These are phyloP conservation scores for Phytopythium chamaehyphon DNA, from an alignment of 352 stramenopile species.

Conservation along the genomic window DNA sequence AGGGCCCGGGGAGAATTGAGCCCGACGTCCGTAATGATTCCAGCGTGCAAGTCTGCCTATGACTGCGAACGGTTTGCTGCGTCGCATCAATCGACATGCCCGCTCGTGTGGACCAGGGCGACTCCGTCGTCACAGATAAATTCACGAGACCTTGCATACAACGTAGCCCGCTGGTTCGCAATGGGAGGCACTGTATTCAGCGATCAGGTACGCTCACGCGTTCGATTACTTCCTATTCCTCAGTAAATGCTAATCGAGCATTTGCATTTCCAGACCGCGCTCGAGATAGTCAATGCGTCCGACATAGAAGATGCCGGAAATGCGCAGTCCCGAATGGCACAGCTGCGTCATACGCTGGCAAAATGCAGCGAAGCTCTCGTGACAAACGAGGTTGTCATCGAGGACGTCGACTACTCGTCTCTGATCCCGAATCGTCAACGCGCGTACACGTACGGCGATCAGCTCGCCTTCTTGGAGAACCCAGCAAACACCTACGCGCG, in stretches of 20 bases:
- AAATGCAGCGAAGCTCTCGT: constrained; percentile 54
- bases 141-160: constrained; percentile 51
- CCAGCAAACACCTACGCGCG: constrained; percentile 15
- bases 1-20: too few relatives aligned
- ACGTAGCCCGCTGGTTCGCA: constrained; percentile 63
- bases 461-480: constrained; percentile 61
- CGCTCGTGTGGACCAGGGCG: constrained; percentile 56
- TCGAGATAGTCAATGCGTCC: too few relatives aligned
- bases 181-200: constrained; percentile 60
- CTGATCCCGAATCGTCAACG: constrained; percentile 23
- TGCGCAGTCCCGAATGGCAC: constrained; percentile 1
- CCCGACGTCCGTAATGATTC: too few relatives aligned
- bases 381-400: constrained; percentile 15
- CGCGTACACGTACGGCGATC: constrained; percentile 46
- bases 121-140: too few relatives aligned
- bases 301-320: too few relatives aligned
- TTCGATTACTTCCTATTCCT: too few relatives aligned
- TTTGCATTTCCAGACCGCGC: too few relatives aligned
- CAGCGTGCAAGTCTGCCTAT: constrained; percentile 51
- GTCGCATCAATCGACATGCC: constrained; percentile 35
- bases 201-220: constrained; percentile 68
- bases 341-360: constrained; percentile 50
- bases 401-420: constrained; percentile 1
- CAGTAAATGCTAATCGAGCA: too few relatives aligned
- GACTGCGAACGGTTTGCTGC: constrained; percentile 62